A percentile compares a stretch with the other conserved stretches of the same genome.
Conservation (phyloP, 148 eudicot genomes). For the Cornus florida region DNA sequence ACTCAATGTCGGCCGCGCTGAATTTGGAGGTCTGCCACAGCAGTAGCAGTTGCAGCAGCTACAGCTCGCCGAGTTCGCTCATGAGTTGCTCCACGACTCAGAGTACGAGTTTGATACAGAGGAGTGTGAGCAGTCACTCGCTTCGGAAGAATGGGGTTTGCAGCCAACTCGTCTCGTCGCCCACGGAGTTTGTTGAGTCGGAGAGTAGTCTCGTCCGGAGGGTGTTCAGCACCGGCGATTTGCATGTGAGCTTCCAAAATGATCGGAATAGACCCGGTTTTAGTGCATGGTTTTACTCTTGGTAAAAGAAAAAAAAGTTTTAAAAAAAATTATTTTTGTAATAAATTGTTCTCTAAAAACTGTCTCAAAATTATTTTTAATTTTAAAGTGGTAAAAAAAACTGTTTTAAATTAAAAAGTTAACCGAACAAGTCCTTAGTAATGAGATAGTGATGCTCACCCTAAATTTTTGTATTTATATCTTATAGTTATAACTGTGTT, state of each 20-base stretch:
- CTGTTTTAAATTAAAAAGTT: no score
- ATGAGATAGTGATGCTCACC: no score
- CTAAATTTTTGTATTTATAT: no score
- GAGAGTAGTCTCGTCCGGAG: conserved; percentile 37
- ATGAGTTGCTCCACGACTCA: conserved; percentile 12
- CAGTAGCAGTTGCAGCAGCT: conserved; percentile 35
- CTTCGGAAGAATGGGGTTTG: conserved; percentile 36
- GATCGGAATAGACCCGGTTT: not conserved
- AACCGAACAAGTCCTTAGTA: no score
- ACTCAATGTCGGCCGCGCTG: not conserved
- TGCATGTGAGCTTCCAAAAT: conserved; percentile 37
- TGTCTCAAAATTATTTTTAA: no score
- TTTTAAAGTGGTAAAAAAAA: no score
- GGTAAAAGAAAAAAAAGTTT: no score
- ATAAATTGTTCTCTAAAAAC: no score
- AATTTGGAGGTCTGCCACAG: conserved; percentile 20
- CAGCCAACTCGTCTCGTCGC: conserved; percentile 24
- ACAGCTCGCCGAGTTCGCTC: conserved; percentile 34
- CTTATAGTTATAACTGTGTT: no score
- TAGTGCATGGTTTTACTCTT: no score
- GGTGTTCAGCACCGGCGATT: conserved; percentile 57
- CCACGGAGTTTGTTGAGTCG: conserved; percentile 21
- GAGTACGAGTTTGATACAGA: conserved; percentile 35
- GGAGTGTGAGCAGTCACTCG: conserved; percentile 62
- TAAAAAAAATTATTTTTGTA: no score